phyloP scores from a whole-genome alignment of 1,139 yeast species.

The Kluyveromyces marxianus region DNA sequence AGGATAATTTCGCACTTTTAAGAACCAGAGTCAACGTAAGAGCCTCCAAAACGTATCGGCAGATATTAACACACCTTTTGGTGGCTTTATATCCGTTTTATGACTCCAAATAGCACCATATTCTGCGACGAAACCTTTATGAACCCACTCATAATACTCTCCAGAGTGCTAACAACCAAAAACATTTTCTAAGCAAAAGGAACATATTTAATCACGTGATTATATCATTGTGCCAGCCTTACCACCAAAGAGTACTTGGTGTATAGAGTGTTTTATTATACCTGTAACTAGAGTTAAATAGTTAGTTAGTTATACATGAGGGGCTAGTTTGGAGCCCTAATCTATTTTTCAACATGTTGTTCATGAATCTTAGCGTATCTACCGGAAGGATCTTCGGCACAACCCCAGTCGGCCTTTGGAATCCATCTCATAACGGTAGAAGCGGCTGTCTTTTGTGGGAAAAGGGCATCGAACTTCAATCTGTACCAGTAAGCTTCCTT shows the following conservation, averaged over 20 bases:
- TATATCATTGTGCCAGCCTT: too few species aligned
- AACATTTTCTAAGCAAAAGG: too few species aligned
- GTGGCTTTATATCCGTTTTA: too few species aligned
- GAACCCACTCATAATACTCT: too few species aligned
- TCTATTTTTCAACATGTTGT: slow-evolving; percentile 35
- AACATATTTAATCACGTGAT: too few species aligned
- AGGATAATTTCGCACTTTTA: background rate
- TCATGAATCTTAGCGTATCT: slow-evolving; percentile 91
- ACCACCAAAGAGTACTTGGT: too few species aligned
- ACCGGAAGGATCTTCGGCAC: slow-evolving; percentile 97
- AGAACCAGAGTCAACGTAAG: background rate
- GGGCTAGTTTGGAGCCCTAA: background rate
- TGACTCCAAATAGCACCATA: background rate
- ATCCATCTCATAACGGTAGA: slow-evolving; percentile 98
- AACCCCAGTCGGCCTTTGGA: slow-evolving; percentile 99
- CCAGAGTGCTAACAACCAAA: too few species aligned
- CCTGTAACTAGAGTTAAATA: too few species aligned
- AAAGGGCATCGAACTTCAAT: slow-evolving; percentile 86
- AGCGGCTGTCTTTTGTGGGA: slow-evolving; percentile 88
- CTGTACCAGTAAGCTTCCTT: slow-evolving; percentile 99
- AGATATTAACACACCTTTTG: too few species aligned
- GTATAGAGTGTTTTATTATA: too few species aligned
- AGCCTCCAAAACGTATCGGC: too few species aligned
- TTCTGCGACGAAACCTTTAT: too few species aligned
- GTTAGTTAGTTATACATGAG: background rate